Evolutionary conservation across 2,329 filamentous ascomycete genomes (phyloP), one percentile per base, ranked within the genome.

Genomic region (Colletotrichum sansevieriae): DNA sequence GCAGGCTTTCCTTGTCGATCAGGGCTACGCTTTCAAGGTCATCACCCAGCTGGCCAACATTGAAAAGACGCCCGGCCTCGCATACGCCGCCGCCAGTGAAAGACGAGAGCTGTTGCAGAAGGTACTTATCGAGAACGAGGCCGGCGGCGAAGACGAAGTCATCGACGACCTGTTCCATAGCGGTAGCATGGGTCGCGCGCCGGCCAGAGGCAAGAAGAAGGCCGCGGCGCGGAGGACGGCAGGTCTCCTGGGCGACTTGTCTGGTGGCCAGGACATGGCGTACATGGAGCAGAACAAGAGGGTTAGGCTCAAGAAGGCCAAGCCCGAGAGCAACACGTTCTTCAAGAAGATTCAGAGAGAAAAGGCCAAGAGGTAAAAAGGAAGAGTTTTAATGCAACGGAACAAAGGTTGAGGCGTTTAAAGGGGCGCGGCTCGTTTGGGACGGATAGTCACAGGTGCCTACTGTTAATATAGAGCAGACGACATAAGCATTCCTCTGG

Each of bases 21-120:
- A 99, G 80, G 96, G 96, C 10, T 99, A 99, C 78, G 95, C 96
- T 0, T 99, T 99, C 87, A 98, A 98, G 78, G 95, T 98, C 71
- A 99, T 99, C 78, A 99, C 96, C 0, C 94, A 97, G 76, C 86
- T 99, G 8, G 91, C 95, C 75, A 96, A 95, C 58, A 94, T 99
- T 71, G 93, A 98, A 70, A 88, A 93, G 68, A 91, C 95, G 61
- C 90, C 92, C 0, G 90, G 90, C 0, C 86, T 99, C 1, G 92
- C 91, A 2, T 98, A 97, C 77, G 88, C 88, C 2, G 93, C 93
- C 2, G 87, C 94, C 0, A 84, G 88, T 7, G 94, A 97, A 75
- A 90, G 94, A 4, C 91, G 94, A 54, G 94, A 97, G 78, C 86
- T 98, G 29, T 86, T 99, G 1, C 91, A 95, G 73, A 93, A 97